These are phyloP conservation scores for Marasmius fiardii DNA, from an alignment of 1,284 basidiomycete genomes.

Conservation along the genomic window DNA sequence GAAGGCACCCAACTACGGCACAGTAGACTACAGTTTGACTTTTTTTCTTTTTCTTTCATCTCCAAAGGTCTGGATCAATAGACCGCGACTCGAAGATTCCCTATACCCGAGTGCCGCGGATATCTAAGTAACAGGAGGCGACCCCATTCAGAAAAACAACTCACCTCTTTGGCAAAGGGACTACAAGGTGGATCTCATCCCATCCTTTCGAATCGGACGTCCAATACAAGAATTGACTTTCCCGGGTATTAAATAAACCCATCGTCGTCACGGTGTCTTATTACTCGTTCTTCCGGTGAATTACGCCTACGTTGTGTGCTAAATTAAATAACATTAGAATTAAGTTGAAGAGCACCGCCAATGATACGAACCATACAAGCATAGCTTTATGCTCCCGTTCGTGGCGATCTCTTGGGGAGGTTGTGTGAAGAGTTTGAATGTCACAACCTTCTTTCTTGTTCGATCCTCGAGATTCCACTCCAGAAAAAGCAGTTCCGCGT, in stretches of 20 bases:
- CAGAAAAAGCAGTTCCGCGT: neutral
- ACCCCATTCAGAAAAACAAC: neutral
- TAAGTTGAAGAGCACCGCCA: no score
- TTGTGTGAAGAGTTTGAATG: neutral
- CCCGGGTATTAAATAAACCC: neutral
- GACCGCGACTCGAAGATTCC: neutral
- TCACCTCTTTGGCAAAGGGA: neutral
- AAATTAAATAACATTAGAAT: no score
- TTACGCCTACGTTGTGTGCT: no score
- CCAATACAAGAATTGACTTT: neutral
- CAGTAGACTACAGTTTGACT: neutral
- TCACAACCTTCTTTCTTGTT: neutral
- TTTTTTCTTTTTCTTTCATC: neutral
- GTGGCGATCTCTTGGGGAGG: neutral
- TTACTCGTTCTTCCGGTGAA: neutral
- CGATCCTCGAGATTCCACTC: neutral
- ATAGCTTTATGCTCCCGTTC: neutral
- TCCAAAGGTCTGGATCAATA: neutral
- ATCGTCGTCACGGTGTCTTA: neutral
- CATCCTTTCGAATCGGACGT: neutral
- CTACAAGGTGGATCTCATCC: no score
- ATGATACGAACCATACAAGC: neutral
- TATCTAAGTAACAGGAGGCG: neutral
- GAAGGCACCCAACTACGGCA: neutral
- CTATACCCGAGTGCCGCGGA: neutral